phyloP scores from a whole-genome alignment of 108 stramenopile genomes.

The Pinguiococcus pyrenoidosus region DNA sequence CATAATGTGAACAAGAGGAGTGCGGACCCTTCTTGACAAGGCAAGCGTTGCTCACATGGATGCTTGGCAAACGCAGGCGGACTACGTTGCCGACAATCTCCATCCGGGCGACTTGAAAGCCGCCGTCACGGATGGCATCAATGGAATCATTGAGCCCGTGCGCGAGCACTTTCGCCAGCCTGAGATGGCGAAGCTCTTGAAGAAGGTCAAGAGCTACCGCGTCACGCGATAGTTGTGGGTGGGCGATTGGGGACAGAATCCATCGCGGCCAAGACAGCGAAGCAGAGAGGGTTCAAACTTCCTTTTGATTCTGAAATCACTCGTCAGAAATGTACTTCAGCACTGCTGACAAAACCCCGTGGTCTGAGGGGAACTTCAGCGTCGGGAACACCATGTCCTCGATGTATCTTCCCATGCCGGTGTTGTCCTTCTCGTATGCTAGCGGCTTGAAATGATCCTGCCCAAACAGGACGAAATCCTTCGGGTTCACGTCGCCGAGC shows the following conservation, averaged over 20 bases:
- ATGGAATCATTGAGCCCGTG: constrained; percentile 83
- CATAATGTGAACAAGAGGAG: too few species aligned
- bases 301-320: too few species aligned
- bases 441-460: constrained; percentile 50
- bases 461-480: constrained; percentile 67
- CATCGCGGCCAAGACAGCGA: too few species aligned
- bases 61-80: too few species aligned
- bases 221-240: constrained; percentile 24
- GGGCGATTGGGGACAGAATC: not conserved
- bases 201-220: constrained; percentile 53
- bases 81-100: constrained; percentile 66
- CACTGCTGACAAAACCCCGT: constrained; percentile 56
- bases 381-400: constrained; percentile 72
- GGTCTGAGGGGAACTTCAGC: constrained; percentile 64
- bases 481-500: constrained; percentile 63
- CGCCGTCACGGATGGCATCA: constrained; percentile 66
- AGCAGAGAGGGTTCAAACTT: too few species aligned
- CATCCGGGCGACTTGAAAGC: constrained; percentile 93
- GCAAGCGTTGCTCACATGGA: too few species aligned
- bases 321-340: too few species aligned
- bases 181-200: constrained; percentile 70
- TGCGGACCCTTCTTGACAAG: too few species aligned
- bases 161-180: constrained; percentile 78
- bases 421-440: constrained; percentile 71
- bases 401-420: constrained; percentile 47